A percentile compares a stretch with the other conserved stretches of the same genome.
Evolutionary conservation across 176 grass and related monocot species (phyloP).

Genomic region (Bromus sterilis): DNA sequence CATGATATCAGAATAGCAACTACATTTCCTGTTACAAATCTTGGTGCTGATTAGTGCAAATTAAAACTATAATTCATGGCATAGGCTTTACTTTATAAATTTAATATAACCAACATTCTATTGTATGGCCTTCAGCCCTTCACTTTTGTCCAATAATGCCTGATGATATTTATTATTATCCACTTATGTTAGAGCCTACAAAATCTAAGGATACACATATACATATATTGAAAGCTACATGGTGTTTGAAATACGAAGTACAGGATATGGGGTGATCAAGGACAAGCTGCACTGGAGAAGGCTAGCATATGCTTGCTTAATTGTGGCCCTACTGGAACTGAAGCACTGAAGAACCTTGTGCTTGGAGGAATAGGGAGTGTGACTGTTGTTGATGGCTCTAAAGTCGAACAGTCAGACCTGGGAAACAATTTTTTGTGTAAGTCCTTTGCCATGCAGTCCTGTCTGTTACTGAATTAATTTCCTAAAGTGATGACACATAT

Average conservation of each 20-base stretch:
- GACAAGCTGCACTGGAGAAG: conserved; percentile 78
- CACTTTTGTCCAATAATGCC: neutral
- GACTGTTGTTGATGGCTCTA: conserved; percentile 83
- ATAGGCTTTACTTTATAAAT: neutral
- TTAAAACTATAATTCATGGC: neutral
- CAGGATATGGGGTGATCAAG: conserved; percentile 84
- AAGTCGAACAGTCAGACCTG: conserved; percentile 71
- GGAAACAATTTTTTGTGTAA: conserved; percentile 95
- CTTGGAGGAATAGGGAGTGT: conserved; percentile 83
- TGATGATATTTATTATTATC: neutral
- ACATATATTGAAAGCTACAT: neutral
- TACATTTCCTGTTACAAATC: neutral
- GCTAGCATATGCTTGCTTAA: conserved; percentile 89
- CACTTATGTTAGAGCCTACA: neutral
- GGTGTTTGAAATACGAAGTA: conserved; percentile 1
- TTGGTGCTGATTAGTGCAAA: neutral
- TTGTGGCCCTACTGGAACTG: conserved; percentile 81
- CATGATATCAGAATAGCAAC: neutral
- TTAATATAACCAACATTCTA: neutral
- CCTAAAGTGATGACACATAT: conserved; percentile 1
- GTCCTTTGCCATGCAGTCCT: neutral
- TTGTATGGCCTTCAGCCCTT: neutral
- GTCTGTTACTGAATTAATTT: neutral
- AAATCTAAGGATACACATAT: neutral
- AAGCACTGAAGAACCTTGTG: conserved; percentile 85